These are phyloP conservation scores for Penicillium sp. DNA, from an alignment of 2,329 filamentous ascomycete species.

Conservation along the genomic window DNA sequence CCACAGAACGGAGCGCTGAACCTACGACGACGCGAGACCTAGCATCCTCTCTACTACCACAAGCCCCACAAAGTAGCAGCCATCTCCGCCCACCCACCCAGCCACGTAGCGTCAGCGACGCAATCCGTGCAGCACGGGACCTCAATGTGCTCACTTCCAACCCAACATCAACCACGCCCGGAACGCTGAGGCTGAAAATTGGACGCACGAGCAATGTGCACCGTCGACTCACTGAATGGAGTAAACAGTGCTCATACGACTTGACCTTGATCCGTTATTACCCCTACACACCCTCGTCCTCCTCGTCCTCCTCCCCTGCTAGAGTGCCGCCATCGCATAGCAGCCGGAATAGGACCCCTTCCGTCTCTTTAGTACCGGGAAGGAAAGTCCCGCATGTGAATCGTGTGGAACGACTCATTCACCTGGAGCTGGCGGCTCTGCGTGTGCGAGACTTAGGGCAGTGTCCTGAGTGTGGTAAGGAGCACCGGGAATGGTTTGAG, in stretches of 20 bases:
- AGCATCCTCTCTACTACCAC: slow-evolving; percentile 59
- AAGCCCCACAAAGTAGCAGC: slow-evolving; percentile 27
- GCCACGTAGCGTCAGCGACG: slow-evolving; percentile 36
- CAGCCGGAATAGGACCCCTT: neutral
- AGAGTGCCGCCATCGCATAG: neutral
- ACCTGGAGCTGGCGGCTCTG: slow-evolving; percentile 73
- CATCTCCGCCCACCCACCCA: slow-evolving; percentile 21
- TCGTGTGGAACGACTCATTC: slow-evolving; percentile 84
- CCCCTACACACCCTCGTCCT: slow-evolving; percentile 59
- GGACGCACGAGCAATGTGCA: slow-evolving; percentile 78
- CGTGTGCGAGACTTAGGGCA: slow-evolving; percentile 57
- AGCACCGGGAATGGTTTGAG: slow-evolving; percentile 95
- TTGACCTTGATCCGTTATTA: slow-evolving; percentile 88
- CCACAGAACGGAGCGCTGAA: slow-evolving; percentile 1
- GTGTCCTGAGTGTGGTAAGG: slow-evolving; percentile 75
- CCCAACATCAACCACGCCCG: slow-evolving; percentile 37
- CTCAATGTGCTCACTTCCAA: slow-evolving; percentile 32
- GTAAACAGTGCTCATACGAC: slow-evolving; percentile 84
- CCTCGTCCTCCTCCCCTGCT: slow-evolving; percentile 18
- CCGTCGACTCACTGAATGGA: slow-evolving; percentile 88
- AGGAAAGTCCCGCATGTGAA: slow-evolving; percentile 81
- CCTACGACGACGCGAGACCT: slow-evolving; percentile 55
- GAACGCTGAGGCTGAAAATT: slow-evolving; percentile 66
- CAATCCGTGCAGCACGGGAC: slow-evolving; percentile 38
- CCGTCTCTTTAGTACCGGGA: slow-evolving; percentile 27